Evolutionary conservation across 2,329 filamentous ascomycete genomes (phyloP).

Genomic region (Aspergillus sojae): DNA sequence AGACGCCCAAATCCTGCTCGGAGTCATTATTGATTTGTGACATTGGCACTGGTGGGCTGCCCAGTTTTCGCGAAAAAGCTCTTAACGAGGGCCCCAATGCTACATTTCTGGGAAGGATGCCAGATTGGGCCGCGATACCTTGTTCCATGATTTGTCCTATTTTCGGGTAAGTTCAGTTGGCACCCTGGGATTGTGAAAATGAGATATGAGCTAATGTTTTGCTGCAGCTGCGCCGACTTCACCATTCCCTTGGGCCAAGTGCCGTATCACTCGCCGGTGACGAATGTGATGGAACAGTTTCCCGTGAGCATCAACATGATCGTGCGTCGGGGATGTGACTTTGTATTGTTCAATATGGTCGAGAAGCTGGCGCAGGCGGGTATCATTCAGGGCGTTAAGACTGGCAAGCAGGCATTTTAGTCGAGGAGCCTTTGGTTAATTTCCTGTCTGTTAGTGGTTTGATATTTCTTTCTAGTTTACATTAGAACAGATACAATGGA

Average conservation of each 20-base stretch:
- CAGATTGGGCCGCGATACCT: conserved; percentile 1
- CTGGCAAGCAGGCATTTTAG: conserved; percentile 10
- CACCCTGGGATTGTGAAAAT: neutral
- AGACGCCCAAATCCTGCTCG: conserved; percentile 27
- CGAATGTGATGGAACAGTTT: conserved; percentile 6
- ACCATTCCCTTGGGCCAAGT: conserved; percentile 18
- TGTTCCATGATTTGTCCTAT: conserved; percentile 15
- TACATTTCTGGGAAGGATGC: conserved; percentile 8
- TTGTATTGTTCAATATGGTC: conserved; percentile 17
- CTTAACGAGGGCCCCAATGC: conserved; percentile 18
- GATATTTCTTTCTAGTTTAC: neutral
- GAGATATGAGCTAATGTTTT: neutral
- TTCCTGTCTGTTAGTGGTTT: neutral
- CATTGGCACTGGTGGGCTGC: conserved; percentile 25
- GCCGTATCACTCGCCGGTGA: conserved; percentile 10
- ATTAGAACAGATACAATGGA: neutral
- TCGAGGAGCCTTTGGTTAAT: neutral
- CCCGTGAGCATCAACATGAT: conserved; percentile 16
- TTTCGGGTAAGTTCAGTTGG: conserved; percentile 12
- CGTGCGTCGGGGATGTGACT: conserved; percentile 18
- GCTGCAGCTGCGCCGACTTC: conserved; percentile 11
- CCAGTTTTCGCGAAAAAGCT: conserved; percentile 16
- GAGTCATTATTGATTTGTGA: conserved; percentile 31
- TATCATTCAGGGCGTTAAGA: conserved; percentile 12
- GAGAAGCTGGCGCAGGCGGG: conserved; percentile 13